A percentile compares a stretch with the other conserved stretches of the same genome.
Conservation (phyloP, 805 yeast species). For the Cyberlindnera maritima region DNA sequence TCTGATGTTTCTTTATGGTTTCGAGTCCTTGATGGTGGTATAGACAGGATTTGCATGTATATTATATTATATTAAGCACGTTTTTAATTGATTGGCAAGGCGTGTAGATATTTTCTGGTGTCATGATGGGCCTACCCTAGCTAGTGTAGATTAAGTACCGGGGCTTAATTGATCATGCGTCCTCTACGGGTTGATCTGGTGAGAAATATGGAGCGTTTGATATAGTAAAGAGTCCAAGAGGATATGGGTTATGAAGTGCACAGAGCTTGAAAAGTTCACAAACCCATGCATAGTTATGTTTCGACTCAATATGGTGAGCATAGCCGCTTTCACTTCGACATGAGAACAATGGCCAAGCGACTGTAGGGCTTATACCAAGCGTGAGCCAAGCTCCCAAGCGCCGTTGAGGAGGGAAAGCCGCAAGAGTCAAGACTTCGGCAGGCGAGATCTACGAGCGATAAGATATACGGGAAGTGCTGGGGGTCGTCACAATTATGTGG, state of each 20-base stretch:
- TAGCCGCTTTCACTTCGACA: background rate
- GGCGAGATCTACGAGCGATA: background rate
- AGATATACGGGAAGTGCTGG: background rate
- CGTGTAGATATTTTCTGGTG: too few relatives aligned
- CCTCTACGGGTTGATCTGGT: too few relatives aligned
- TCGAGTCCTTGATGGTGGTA: background rate
- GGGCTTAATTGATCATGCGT: too few relatives aligned
- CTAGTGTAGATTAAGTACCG: too few relatives aligned
- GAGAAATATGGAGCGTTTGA: too few relatives aligned
- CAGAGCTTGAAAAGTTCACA: too few relatives aligned
- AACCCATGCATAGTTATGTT: background rate
- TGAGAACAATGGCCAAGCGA: background rate
- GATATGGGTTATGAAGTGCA: too few relatives aligned
- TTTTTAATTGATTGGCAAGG: background rate
- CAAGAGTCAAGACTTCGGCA: background rate
- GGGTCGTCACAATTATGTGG: too few relatives aligned
- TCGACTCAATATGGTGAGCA: background rate
- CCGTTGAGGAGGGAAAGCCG: too few relatives aligned
- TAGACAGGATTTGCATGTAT: constrained; percentile 2
- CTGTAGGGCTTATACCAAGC: background rate
- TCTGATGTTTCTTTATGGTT: background rate
- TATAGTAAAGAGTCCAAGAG: too few relatives aligned
- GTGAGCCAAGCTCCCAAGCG: background rate
- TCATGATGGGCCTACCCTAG: too few relatives aligned
- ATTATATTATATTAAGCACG: background rate